Conservation (phyloP, 352 stramenopile species). For the Globisporangium cystogenes region DNA sequence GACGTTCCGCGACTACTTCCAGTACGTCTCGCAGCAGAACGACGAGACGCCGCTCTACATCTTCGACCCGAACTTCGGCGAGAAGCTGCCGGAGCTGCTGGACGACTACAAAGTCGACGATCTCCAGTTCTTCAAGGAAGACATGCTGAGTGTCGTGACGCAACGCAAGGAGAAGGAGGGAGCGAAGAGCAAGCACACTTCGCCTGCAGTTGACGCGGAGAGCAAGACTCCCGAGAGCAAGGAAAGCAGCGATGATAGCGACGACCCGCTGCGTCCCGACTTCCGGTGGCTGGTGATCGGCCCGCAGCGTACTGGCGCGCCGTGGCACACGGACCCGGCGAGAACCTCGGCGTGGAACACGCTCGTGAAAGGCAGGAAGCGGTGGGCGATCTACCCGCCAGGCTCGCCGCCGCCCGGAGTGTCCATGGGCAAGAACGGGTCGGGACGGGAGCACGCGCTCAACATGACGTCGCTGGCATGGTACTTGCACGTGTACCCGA, state of each 20-base stretch:
- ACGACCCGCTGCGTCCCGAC: slow-evolving; percentile 46
- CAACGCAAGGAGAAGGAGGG: slow-evolving; percentile 9
- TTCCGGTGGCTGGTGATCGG: slow-evolving; percentile 85
- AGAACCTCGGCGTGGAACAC: slow-evolving; percentile 96
- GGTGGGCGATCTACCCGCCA: slow-evolving; percentile 95
- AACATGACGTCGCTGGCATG: slow-evolving; percentile 81
- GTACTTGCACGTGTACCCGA: slow-evolving; percentile 86
- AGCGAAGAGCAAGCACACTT: background rate
- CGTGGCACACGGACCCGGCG: slow-evolving; percentile 94
- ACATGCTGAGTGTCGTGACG: slow-evolving; percentile 47
- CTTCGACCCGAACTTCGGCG: slow-evolving; percentile 78
- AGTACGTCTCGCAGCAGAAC: slow-evolving; percentile 57
- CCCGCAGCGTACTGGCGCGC: slow-evolving; percentile 83
- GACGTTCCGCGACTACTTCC: slow-evolving; percentile 67
- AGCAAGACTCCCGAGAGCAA: background rate
- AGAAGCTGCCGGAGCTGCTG: slow-evolving; percentile 72
- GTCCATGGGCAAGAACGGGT: slow-evolving; percentile 38
- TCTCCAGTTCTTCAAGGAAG: slow-evolving; percentile 71
- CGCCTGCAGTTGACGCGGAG: too few relatives aligned
- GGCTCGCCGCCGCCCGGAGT: slow-evolving; percentile 68
- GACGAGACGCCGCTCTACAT: slow-evolving; percentile 88
- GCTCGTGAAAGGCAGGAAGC: slow-evolving; percentile 91
- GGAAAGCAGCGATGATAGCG: slow-evolving; percentile 3
- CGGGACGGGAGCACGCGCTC: slow-evolving; percentile 50
- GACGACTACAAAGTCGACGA: slow-evolving; percentile 58